A percentile compares a stretch with the other conserved stretches of the same genome.
Conservation (phyloP, 129 eudicot genomes). For the Chrysanthemum lavandulifolium region DNA sequence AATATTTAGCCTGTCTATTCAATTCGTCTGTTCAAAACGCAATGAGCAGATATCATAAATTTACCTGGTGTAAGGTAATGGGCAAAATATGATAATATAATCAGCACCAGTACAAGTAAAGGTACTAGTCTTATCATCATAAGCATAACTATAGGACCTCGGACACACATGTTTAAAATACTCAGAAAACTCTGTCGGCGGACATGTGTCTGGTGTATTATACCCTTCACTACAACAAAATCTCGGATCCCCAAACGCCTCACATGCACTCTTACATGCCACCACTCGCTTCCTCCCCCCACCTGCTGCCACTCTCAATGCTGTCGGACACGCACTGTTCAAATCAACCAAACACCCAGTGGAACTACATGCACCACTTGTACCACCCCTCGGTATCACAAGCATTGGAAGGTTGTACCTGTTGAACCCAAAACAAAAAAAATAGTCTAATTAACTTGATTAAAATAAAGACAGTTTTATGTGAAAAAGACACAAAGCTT, state of each 20-base stretch:
- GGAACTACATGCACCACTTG: conserved; percentile 53
- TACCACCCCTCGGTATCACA: conserved; percentile 62
- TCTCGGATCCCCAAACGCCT: conserved; percentile 77
- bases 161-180: conserved; percentile 82
- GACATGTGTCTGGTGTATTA: conserved; percentile 76
- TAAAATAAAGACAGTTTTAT: no score
- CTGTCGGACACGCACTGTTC: conserved; percentile 75
- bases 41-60: background rate
- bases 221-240: conserved; percentile 75
- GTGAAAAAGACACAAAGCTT: no score
- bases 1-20: no score
- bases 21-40: no score
- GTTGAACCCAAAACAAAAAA: no score
- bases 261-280: conserved; percentile 95
- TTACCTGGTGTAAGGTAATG: conserved; percentile 75
- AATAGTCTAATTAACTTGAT: no score
- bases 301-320: conserved; percentile 43
- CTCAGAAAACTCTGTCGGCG: conserved; percentile 65
- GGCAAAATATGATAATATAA: conserved; percentile 84
- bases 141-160: conserved; percentile 79
- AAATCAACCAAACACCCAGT: conserved; percentile 81
- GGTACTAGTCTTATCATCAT: conserved; percentile 86
- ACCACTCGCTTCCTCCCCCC: conserved; percentile 45
- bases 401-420: conserved; percentile 67
- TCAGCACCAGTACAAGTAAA: conserved; percentile 76